Percentiles rank a stretch among this genome's conserved stretches.
Evolutionary conservation across 2,329 filamentous ascomycete genomes (phyloP).

Genomic region (Botrytis medusae): DNA sequence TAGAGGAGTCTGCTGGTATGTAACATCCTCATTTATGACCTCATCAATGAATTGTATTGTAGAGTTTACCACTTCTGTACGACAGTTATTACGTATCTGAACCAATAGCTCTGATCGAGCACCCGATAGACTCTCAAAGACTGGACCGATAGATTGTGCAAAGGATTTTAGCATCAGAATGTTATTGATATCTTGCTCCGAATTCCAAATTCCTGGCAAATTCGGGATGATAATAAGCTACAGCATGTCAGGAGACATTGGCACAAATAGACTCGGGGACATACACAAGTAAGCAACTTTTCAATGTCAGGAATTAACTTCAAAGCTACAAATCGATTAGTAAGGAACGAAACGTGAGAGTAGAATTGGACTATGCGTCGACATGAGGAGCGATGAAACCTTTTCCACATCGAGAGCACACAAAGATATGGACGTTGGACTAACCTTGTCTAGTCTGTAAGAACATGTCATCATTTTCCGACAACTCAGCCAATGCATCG

Average conservation of each 20-base stretch:
- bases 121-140: conserved; percentile 67
- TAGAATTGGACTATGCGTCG: neutral
- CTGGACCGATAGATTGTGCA: conserved; percentile 62
- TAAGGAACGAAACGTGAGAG: neutral
- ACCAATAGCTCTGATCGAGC: conserved; percentile 63
- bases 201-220: conserved; percentile 63
- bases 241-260: conserved; percentile 29
- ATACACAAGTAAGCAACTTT: conserved; percentile 71
- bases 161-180: conserved; percentile 86
- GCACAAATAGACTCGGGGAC: conserved; percentile 27
- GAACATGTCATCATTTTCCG: conserved; percentile 82
- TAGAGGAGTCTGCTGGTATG: conserved; percentile 73
- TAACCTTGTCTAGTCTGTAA: conserved; percentile 68
- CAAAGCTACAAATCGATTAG: conserved; percentile 51
- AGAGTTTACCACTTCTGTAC: conserved; percentile 57
- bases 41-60: conserved; percentile 65
- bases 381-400: neutral
- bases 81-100: conserved; percentile 69
- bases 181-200: conserved; percentile 81
- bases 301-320: conserved; percentile 78
- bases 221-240: conserved; percentile 76
- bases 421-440: neutral
- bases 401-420: neutral
- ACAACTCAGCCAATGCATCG: conserved; percentile 80
- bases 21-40: conserved; percentile 78